phyloP scores from a whole-genome alignment of 1,139 yeast species.

The Diutina ranongensis region DNA sequence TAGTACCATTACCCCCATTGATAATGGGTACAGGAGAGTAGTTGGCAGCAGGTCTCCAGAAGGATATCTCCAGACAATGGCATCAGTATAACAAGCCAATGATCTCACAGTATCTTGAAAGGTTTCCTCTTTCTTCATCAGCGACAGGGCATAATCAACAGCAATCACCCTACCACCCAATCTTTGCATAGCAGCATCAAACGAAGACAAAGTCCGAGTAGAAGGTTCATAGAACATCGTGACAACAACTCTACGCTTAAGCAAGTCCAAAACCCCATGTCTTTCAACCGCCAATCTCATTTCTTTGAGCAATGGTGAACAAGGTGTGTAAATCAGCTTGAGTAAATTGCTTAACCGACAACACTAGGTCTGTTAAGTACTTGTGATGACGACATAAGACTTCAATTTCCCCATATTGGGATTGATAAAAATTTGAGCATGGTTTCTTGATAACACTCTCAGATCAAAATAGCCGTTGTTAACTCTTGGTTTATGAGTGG shows the following conservation, averaged over 20 bases:
- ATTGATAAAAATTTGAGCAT: conserved; percentile 81
- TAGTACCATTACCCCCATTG: conserved; percentile 96
- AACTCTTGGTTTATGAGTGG: conserved; percentile 60
- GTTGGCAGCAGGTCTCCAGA: conserved; percentile 90
- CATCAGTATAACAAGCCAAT: conserved; percentile 92
- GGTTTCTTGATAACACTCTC: conserved; percentile 83
- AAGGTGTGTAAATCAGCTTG: conserved; percentile 85
- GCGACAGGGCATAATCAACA: conserved; percentile 72
- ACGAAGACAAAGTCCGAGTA: conserved; percentile 91
- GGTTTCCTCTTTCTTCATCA: conserved; percentile 96
- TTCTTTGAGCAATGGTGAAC: conserved; percentile 95
- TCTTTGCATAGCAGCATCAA: conserved; percentile 99
- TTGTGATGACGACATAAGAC: conserved; percentile 76
- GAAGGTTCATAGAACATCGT: conserved; percentile 98
- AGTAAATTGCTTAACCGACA: conserved; percentile 78
- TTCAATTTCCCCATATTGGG: conserved; percentile 49
- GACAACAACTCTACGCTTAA: conserved; percentile 83
- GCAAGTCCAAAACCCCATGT: conserved; percentile 83
- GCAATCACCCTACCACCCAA: conserved; percentile 96
- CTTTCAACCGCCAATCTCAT: conserved; percentile 96
- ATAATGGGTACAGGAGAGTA: conserved; percentile 95
- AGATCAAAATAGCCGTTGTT: conserved; percentile 93
- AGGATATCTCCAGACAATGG: conserved; percentile 95
- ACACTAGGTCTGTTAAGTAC: conserved; percentile 76
- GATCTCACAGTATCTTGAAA: conserved; percentile 94